Evolutionary conservation across 2,329 filamentous ascomycete genomes (phyloP).

Genomic region (Tolypocladium endophyticum): DNA sequence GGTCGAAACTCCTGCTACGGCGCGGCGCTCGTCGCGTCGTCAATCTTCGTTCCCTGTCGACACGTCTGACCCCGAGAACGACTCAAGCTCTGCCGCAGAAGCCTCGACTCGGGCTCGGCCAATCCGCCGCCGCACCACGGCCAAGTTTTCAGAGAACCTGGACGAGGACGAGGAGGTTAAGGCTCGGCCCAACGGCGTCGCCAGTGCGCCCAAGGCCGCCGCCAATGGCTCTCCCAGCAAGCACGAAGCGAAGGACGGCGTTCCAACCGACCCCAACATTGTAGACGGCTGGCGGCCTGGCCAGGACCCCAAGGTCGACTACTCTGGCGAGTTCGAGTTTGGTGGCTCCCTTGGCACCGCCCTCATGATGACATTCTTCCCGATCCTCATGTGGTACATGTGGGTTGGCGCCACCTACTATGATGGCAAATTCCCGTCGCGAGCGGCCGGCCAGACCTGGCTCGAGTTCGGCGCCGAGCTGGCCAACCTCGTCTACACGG

Average conservation of each 20-base stretch:
- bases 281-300: constrained; percentile 49
- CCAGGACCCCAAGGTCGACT: constrained; percentile 52
- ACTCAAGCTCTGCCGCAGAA: constrained; percentile 38
- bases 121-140: constrained; percentile 32
- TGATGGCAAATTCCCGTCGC: constrained; percentile 67
- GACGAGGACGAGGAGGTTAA: constrained; percentile 29
- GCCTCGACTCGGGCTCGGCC: constrained; percentile 21
- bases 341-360: constrained; percentile 73
- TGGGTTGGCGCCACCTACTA: constrained; percentile 95
- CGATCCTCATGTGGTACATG: constrained; percentile 98
- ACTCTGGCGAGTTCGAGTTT: constrained; percentile 65
- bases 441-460: constrained; percentile 53
- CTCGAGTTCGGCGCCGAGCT: constrained; percentile 64
- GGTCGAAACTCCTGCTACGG: constrained; percentile 40
- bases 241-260: constrained; percentile 5
- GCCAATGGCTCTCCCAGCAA: constrained; percentile 15
- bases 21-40: constrained; percentile 34
- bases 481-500: constrained; percentile 62
- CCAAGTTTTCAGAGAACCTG: constrained; percentile 40
- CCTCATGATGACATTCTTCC: constrained; percentile 86
- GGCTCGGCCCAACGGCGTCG: constrained; percentile 19
- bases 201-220: constrained; percentile 12
- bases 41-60: constrained; percentile 37
- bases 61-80: constrained; percentile 35
- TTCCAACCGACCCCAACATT: constrained; percentile 10